Percentiles rank a stretch among this genome's conserved stretches.
Conservation (phyloP, 2,329 filamentous ascomycete species). For the Teratosphaeria gauchensis region DNA sequence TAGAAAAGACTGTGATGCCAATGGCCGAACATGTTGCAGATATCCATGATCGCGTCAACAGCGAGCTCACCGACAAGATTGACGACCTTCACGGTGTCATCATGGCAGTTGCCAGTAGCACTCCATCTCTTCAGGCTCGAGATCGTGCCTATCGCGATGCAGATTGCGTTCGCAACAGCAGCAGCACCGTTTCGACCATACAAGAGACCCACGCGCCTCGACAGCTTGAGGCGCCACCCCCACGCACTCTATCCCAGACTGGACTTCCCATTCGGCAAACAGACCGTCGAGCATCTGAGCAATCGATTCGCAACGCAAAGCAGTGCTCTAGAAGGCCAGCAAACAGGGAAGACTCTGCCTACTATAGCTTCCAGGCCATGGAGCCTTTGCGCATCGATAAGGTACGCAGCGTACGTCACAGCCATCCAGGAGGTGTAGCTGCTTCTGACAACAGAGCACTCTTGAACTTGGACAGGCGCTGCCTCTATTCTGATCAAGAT, state of each 20-base stretch:
- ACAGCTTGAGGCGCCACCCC: slow-evolving; percentile 4
- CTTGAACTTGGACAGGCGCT: background rate
- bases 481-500: background rate
- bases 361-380: slow-evolving; percentile 6
- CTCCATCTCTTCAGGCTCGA: slow-evolving; percentile 9
- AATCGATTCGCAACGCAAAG: slow-evolving; percentile 2
- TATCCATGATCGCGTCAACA: slow-evolving; percentile 20
- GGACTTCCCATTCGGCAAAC: slow-evolving; percentile 1
- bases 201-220: background rate
- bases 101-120: slow-evolving; percentile 17
- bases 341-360: slow-evolving; percentile 13
- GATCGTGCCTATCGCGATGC: slow-evolving; percentile 7
- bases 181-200: slow-evolving; percentile 10
- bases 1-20: slow-evolving; percentile 23
- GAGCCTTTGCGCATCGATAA: background rate
- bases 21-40: slow-evolving; percentile 24
- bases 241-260: background rate
- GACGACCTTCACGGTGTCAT: slow-evolving; percentile 21
- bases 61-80: slow-evolving; percentile 19
- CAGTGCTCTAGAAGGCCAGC: background rate
- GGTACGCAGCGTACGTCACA: background rate
- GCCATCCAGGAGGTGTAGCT: background rate
- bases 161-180: slow-evolving; percentile 8
- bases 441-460: background rate
- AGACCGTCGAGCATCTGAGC: slow-evolving; percentile 2